phyloP scores from a whole-genome alignment of 1,284 basidiomycete genomes.

The Ustilago shanxiensis region DNA sequence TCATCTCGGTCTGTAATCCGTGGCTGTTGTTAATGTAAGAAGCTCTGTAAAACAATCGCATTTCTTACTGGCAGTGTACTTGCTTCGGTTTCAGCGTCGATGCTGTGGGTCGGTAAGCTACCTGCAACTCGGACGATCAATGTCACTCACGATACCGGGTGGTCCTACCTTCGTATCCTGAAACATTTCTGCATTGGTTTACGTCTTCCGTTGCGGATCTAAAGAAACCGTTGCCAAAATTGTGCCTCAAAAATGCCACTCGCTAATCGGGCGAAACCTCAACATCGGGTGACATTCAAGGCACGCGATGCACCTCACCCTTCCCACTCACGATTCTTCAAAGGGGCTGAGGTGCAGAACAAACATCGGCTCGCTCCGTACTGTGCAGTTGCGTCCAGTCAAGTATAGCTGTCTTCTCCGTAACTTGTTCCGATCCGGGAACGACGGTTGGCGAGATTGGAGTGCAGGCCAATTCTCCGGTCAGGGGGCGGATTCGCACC shows the following conservation, averaged over 20 bases:
- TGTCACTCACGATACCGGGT: neutral
- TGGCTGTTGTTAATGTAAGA: too few species aligned
- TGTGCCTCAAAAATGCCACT: neutral
- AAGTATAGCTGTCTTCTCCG: too few species aligned
- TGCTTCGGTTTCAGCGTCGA: neutral
- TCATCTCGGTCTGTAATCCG: too few species aligned
- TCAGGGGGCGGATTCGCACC: constrained; percentile 8
- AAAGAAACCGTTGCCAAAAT: neutral
- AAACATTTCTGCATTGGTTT: too few species aligned
- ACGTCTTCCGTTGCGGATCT: too few species aligned
- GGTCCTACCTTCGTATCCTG: too few species aligned
- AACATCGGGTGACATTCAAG: neutral
- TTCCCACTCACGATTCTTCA: neutral
- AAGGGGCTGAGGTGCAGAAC: constrained; percentile 20
- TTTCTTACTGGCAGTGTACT: too few species aligned
- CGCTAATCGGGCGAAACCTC: constrained; percentile 1
- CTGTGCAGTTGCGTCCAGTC: too few species aligned
- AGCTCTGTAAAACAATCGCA: too few species aligned
- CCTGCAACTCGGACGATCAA: neutral
- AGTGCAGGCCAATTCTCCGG: constrained; percentile 11
- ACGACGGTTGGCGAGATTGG: neutral
- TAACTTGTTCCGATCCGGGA: constrained; percentile 3
- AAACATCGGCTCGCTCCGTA: constrained; percentile 18
- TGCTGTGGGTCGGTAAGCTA: neutral
- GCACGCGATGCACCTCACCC: neutral